Conservation (phyloP, 1,284 basidiomycete species). For the Violaceomyces palustris region DNA sequence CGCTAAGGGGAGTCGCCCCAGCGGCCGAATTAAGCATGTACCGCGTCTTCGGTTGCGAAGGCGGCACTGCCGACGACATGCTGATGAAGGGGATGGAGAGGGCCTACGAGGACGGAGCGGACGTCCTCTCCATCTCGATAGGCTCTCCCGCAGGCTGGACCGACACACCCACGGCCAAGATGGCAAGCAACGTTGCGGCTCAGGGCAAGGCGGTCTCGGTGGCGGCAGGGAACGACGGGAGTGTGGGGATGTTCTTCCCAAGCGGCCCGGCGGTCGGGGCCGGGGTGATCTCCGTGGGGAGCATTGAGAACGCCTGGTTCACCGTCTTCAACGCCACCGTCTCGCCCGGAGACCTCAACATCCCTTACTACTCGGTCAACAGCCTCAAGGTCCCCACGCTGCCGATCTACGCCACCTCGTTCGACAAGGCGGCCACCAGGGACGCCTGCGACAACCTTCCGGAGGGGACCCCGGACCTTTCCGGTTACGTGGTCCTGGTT, state of each 20-base stretch:
- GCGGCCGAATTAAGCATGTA: too few species aligned
- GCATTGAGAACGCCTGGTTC: slow-evolving; percentile 5
- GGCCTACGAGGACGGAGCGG: too few species aligned
- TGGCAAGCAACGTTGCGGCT: too few species aligned
- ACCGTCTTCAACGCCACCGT: slow-evolving; percentile 7
- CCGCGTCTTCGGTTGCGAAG: too few species aligned
- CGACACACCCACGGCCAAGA: too few species aligned
- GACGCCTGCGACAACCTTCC: slow-evolving; percentile 62
- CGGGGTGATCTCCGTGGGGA: slow-evolving; percentile 4
- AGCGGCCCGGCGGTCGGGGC: slow-evolving; percentile 3
- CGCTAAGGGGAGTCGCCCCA: too few species aligned
- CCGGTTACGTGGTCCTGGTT: slow-evolving; percentile 57
- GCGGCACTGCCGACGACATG: too few species aligned
- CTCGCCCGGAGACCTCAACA: neutral
- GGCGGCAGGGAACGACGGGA: too few species aligned
- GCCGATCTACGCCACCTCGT: slow-evolving; percentile 44
- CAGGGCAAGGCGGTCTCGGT: too few species aligned
- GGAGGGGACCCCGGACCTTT: slow-evolving; percentile 59
- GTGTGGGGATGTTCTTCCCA: slow-evolving; percentile 7
- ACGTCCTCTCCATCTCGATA: too few species aligned
- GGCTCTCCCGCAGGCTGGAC: too few species aligned
- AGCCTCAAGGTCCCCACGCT: slow-evolving; percentile 2
- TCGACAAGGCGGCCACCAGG: slow-evolving; percentile 50
- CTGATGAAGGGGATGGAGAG: too few species aligned
- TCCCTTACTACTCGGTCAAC: slow-evolving; percentile 1